phyloP scores from a whole-genome alignment of 192 early-diverging fungal species.

The Backusella mclennaniae region DNA sequence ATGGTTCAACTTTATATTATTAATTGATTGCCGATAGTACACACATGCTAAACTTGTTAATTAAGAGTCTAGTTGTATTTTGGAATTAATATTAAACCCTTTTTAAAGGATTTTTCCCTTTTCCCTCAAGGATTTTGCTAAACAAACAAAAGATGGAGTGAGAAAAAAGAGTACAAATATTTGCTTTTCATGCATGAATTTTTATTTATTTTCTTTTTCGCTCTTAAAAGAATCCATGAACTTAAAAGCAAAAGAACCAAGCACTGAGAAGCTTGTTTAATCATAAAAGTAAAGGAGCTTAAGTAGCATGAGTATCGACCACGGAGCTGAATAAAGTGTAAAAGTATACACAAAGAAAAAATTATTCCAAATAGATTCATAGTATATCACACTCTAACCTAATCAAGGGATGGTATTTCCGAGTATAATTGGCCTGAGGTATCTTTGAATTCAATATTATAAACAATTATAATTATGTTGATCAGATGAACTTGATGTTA shows the following conservation, averaged over 20 bases:
- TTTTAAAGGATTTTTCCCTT: conserved; percentile 2
- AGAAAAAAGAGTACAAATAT: neutral
- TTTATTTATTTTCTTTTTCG: neutral
- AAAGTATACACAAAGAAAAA: neutral
- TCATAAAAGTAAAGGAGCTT: neutral
- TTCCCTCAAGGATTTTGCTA: neutral
- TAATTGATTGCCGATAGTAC: neutral
- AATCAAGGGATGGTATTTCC: neutral
- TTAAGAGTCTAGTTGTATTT: neutral
- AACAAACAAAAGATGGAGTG: neutral
- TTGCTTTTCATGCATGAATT: neutral
- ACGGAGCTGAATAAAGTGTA: neutral
- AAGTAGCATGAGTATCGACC: neutral
- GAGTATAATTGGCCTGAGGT: neutral
- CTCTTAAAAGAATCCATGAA: neutral
- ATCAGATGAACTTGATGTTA: neutral
- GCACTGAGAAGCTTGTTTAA: too few relatives aligned
- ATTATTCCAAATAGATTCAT: neutral
- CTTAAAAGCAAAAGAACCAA: too few relatives aligned
- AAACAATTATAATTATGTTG: neutral
- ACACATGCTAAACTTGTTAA: neutral
- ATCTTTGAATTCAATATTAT: neutral
- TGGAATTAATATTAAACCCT: neutral
- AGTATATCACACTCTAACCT: neutral
- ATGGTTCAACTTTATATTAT: neutral